phyloP scores from a whole-genome alignment of 768 basidiomycete genomes.

The Mycena alexandri region DNA sequence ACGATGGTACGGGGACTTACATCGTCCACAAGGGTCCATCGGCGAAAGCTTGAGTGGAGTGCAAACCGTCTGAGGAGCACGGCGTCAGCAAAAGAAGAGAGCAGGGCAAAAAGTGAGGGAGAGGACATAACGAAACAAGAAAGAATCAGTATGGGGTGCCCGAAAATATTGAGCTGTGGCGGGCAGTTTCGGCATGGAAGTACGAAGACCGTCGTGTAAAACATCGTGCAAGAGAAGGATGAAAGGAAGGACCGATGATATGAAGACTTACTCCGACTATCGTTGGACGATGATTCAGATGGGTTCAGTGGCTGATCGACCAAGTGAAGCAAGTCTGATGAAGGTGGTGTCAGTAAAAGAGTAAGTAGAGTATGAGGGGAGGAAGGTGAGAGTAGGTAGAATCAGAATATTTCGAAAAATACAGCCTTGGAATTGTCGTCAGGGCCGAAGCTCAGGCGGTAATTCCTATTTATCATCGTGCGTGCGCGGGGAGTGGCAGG shows the following conservation, averaged over 20 bases:
- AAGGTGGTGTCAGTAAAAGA: constrained; percentile 6
- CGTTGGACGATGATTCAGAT: too few species aligned
- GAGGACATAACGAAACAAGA: background rate
- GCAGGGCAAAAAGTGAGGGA: background rate
- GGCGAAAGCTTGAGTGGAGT: too few species aligned
- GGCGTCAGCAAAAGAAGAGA: constrained; percentile 8
- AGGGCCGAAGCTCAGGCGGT: constrained; percentile 82
- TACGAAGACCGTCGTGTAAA: constrained; percentile 97
- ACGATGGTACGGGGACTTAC: constrained; percentile 48
- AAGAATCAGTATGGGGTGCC: constrained; percentile 81
- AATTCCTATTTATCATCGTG: constrained; percentile 83
- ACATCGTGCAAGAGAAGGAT: constrained; percentile 63
- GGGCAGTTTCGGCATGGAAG: constrained; percentile 87
- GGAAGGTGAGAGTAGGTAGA: background rate
- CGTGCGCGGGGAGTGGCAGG: background rate
- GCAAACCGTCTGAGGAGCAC: background rate
- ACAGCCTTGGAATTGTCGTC: constrained; percentile 90
- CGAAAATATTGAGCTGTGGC: constrained; percentile 89
- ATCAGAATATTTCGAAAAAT: constrained; percentile 73
- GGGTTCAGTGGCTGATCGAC: too few species aligned
- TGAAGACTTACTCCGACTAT: constrained; percentile 47
- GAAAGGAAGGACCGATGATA: background rate
- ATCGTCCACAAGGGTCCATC: too few species aligned
- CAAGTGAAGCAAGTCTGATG: background rate
- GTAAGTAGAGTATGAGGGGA: too few species aligned